These are phyloP conservation scores for Botrytis squamosa DNA, from an alignment of 2,329 filamentous ascomycete genomes.

Conservation along the genomic window DNA sequence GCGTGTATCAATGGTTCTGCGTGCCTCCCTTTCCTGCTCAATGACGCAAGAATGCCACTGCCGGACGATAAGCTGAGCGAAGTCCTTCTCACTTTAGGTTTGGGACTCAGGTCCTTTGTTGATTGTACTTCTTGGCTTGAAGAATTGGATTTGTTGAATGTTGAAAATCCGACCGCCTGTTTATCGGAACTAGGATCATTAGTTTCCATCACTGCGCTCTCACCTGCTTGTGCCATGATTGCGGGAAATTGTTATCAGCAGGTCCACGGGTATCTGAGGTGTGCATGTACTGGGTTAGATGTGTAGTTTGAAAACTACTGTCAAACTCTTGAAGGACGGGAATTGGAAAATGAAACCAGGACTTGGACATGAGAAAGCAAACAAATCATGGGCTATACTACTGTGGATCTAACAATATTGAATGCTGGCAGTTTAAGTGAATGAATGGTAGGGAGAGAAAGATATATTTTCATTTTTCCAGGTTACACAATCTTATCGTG, in stretches of 20 bases:
- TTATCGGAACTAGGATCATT: constrained; percentile 30
- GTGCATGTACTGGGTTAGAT: background rate
- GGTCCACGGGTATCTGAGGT: background rate
- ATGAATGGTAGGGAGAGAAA: background rate
- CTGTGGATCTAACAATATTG: background rate
- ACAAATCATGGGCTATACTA: background rate
- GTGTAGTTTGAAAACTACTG: background rate
- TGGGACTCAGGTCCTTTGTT: constrained; percentile 7
- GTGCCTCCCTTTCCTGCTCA: constrained; percentile 54
- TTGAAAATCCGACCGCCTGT: constrained; percentile 21
- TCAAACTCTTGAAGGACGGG: no score
- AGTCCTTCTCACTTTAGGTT: constrained; percentile 4
- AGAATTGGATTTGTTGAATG: constrained; percentile 18
- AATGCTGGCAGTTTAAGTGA: background rate
- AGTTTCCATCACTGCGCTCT: constrained; percentile 24
- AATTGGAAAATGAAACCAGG: background rate
- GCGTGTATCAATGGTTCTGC: constrained; percentile 57
- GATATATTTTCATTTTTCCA: background rate
- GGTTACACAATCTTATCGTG: constrained; percentile 4
- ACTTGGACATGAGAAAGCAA: background rate
- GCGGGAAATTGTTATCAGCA: background rate
- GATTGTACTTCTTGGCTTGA: background rate
- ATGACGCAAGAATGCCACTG: constrained; percentile 40
- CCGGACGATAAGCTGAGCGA: constrained; percentile 47
- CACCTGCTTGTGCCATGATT: constrained; percentile 23